Base-by-base conservation (phyloP, 2,329 filamentous ascomycete species). In the Claviceps paspali region DNA sequence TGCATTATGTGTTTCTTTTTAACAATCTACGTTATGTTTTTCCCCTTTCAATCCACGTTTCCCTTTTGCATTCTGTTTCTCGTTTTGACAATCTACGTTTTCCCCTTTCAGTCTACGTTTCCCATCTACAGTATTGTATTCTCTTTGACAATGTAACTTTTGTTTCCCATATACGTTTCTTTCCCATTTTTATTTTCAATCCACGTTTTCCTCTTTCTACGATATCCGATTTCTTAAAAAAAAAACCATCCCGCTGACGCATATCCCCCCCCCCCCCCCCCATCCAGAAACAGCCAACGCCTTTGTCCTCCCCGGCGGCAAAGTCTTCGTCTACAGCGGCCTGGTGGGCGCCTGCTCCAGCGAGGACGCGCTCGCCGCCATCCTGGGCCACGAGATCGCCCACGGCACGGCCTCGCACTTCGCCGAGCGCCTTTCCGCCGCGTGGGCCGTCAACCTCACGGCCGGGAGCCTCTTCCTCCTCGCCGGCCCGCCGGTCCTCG, bases 311-410 rank as follows among this genome's bases (percentile, higher is more conserved):
- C 82, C 82, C 0, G 81, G 76, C 4, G 81, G 82, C 18, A 85
- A 86, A 48, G 81, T 88, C 1, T 87, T 87, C 52, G 81, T 88
- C 2, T 80, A 76, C 51, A 79, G 73, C 44, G 82, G 82, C 27
- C 75, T 88, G 23, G 56, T 87, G 38, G 66, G 68, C n/a, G 60
- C 84, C 17, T 79, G 78, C 41, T 52, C 65, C 36, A 75, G 64
- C 47, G 79, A 85, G 39, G 71, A 79, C 51, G 77, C 75, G 3
- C 63, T 88, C 19, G 82, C 82, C 4, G 74, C 82, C 1, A 79
- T 88, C 3, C 63, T 88, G 11, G 79, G 80, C 11, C 82, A 87
- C 56, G 82, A 87, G 60, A 82, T 87, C 42, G 79, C 81, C 14
- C 82, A 88, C 52, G 81, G 79, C 43, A 67, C 82, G 12, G 79